Evolutionary conservation across 2,329 filamentous ascomycete genomes (phyloP).

Genomic region (Pseudonectria buxi): DNA sequence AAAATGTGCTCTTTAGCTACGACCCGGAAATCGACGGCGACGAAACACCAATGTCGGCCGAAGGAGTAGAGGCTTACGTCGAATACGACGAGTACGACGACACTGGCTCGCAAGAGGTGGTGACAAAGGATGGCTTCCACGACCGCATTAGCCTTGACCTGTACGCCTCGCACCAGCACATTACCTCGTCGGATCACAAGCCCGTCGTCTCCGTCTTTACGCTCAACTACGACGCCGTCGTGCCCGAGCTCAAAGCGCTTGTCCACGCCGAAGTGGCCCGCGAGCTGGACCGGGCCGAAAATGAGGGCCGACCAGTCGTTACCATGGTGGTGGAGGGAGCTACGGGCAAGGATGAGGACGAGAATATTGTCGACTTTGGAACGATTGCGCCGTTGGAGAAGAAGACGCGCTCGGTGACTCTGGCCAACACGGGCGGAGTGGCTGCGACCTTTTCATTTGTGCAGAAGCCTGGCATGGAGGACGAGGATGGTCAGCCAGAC

Average conservation of each 20-base stretch:
- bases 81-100: conserved; percentile 47
- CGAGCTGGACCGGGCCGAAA: conserved; percentile 84
- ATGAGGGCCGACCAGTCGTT: conserved; percentile 76
- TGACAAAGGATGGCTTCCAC: conserved; percentile 51
- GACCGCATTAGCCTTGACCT: conserved; percentile 52
- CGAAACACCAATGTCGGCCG: conserved; percentile 26
- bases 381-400: conserved; percentile 62
- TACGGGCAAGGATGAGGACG: conserved; percentile 42
- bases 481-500: conserved; percentile 35
- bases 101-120: conserved; percentile 39
- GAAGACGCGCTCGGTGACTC: conserved; percentile 62
- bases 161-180: conserved; percentile 82
- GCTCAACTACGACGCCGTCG: conserved; percentile 78
- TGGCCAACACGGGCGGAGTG: conserved; percentile 88
- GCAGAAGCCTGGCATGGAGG: conserved; percentile 53
- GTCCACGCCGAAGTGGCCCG: conserved; percentile 81
- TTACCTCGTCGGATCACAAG: conserved; percentile 93
- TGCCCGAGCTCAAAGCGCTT: conserved; percentile 75
- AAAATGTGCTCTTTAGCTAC: conserved; percentile 83
- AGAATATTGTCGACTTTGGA: conserved; percentile 67
- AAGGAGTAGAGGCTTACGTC: conserved; percentile 48
- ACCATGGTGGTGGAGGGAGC: conserved; percentile 70
- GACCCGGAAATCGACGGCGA: conserved; percentile 71
- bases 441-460: conserved; percentile 74
- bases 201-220: conserved; percentile 79